Percentiles rank a stretch among this genome's conserved stretches.
phyloP scores from a whole-genome alignment of 2,329 filamentous ascomycete genomes.

The Rhynchosporium secalis region DNA sequence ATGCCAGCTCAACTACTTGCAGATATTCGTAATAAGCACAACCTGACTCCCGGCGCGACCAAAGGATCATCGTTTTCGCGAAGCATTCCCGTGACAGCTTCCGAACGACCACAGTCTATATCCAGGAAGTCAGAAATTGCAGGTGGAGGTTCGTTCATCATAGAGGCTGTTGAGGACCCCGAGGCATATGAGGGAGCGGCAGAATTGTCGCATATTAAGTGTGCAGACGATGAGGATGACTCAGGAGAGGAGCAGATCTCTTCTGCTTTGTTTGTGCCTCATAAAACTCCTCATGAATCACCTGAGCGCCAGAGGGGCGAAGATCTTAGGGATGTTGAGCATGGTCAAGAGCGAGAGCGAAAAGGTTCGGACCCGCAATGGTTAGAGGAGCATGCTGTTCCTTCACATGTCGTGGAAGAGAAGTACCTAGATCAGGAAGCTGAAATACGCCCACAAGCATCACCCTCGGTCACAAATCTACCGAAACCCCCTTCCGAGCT shows the following conservation, averaged over 20 bases:
- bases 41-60: slow-evolving; percentile 35
- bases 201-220: slow-evolving; percentile 27
- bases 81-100: slow-evolving; percentile 37
- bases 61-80: slow-evolving; percentile 39
- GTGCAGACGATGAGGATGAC: slow-evolving; percentile 50
- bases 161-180: slow-evolving; percentile 1
- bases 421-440: slow-evolving; percentile 28
- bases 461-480: slow-evolving; percentile 32
- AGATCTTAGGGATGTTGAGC: slow-evolving; percentile 17
- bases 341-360: slow-evolving; percentile 19
- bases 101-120: slow-evolving; percentile 31
- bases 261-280: slow-evolving; percentile 80
- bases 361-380: slow-evolving; percentile 34
- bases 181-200: slow-evolving; percentile 42
- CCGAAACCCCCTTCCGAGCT: slow-evolving; percentile 31
- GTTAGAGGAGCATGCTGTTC: slow-evolving; percentile 40
- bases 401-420: slow-evolving; percentile 40
- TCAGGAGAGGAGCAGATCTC: slow-evolving; percentile 84
- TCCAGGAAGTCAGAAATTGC: slow-evolving; percentile 14
- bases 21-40: slow-evolving; percentile 39
- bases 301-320: slow-evolving; percentile 39
- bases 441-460: slow-evolving; percentile 21
- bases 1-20: slow-evolving; percentile 38
- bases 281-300: slow-evolving; percentile 56
- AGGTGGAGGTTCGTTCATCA: slow-evolving; percentile 6